Percentiles rank a stretch among this genome's conserved stretches.
phyloP scores from a whole-genome alignment of 495 filamentous ascomycete genomes.

The Ascobolus immersus region DNA sequence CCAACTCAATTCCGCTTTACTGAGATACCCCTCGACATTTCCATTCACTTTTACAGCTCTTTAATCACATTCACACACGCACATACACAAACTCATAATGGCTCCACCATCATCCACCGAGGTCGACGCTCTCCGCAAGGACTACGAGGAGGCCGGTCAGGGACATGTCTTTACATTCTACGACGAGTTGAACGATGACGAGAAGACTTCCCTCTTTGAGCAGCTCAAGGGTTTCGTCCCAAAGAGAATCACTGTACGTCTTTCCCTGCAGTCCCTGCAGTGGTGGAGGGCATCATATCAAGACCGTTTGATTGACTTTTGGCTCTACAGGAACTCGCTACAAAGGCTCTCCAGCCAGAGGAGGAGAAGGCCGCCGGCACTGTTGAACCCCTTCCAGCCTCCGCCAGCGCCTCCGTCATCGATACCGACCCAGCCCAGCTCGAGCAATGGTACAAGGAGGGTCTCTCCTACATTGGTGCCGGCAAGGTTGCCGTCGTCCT shows the following conservation, averaged over 20 bases:
- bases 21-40: too few species aligned
- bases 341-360: constrained; percentile 44
- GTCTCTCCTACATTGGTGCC: constrained; percentile 57
- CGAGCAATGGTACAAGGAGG: constrained; percentile 60
- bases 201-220: constrained; percentile 55
- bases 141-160: constrained; percentile 57
- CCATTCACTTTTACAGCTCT: too few species aligned
- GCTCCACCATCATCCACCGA: constrained; percentile 54
- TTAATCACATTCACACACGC: too few species aligned
- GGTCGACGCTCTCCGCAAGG: constrained; percentile 44
- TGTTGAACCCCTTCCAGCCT: constrained; percentile 76
- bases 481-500: constrained; percentile 88
- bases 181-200: constrained; percentile 42
- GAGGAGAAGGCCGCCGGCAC: constrained; percentile 21
- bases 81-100: too few species aligned
- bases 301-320: constrained; percentile 1
- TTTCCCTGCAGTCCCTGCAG: background rate
- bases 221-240: constrained; percentile 66
- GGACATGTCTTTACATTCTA: constrained; percentile 81
- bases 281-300: background rate
- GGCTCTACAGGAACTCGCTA: constrained; percentile 41
- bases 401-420: constrained; percentile 67
- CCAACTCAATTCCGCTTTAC: too few species aligned
- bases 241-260: constrained; percentile 16
- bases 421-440: constrained; percentile 64